These are phyloP conservation scores for Wallemia mellicola DNA, from an alignment of 1,284 basidiomycete genomes.

Conservation along the genomic window DNA sequence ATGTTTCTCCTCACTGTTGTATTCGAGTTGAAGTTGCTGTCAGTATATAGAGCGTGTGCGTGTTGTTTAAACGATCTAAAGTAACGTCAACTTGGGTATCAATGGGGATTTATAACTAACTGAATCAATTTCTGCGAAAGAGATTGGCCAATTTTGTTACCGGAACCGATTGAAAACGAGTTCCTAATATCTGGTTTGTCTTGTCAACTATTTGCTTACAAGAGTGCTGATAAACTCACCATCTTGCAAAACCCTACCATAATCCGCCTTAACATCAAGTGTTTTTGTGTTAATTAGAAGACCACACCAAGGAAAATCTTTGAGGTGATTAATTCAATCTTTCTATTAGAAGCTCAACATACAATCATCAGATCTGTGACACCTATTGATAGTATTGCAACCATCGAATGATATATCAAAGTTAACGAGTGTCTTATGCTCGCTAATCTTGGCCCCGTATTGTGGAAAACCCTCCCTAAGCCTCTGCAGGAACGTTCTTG, in stretches of 20 bases:
- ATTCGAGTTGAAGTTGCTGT: constrained; percentile 35
- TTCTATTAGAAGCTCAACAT: no score
- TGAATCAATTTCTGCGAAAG: constrained; percentile 37
- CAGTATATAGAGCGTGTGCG: constrained; percentile 43
- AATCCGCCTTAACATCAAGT: constrained; percentile 45
- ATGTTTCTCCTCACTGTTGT: constrained; percentile 43
- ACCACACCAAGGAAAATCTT: constrained; percentile 78
- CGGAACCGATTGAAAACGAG: constrained; percentile 32
- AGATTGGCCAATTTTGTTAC: constrained; percentile 25
- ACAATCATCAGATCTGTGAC: constrained; percentile 7
- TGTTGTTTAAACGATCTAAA: constrained; percentile 32
- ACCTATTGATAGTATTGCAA: constrained; percentile 11
- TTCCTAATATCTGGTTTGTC: constrained; percentile 23
- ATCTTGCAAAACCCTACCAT: constrained; percentile 14
- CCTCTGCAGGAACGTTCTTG: constrained; percentile 35
- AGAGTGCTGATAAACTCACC: no score
- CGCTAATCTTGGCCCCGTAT: constrained; percentile 70
- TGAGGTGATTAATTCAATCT: no score
- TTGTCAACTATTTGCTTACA: no score
- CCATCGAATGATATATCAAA: constrained; percentile 28
- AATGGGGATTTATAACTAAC: no score
- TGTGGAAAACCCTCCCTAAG: constrained; percentile 73
- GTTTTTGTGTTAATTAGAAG: constrained; percentile 39
- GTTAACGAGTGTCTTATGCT: constrained; percentile 64
- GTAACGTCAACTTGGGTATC: no score